Conservation (phyloP, 2,329 filamentous ascomycete genomes). For the Alternaria sp. region DNA sequence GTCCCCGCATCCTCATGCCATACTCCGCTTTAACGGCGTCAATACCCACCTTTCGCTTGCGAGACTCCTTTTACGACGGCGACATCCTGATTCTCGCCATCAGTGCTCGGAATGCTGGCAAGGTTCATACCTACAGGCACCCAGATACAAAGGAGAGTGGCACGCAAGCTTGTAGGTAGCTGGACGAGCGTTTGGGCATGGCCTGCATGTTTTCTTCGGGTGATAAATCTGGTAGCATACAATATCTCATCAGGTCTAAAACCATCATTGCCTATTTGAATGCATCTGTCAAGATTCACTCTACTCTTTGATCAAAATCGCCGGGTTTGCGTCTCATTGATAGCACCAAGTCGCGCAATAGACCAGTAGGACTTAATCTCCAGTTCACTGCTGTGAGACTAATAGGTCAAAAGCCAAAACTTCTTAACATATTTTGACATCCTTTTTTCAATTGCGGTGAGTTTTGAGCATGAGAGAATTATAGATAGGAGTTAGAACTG, state of each 20-base stretch:
- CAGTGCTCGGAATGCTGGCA: background rate
- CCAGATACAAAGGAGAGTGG: background rate
- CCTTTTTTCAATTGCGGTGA: no score
- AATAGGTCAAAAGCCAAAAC: background rate
- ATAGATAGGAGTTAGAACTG: no score
- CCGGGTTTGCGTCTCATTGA: background rate
- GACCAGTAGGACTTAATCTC: background rate
- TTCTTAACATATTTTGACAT: no score
- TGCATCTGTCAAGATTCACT: background rate
- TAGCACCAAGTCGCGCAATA: background rate
- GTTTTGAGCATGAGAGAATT: no score
- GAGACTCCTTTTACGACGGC: background rate
- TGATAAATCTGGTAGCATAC: background rate
- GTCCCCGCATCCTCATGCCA: background rate
- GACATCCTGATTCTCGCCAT: background rate
- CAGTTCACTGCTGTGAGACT: background rate
- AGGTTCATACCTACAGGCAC: background rate
- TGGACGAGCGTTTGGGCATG: background rate
- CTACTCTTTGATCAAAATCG: background rate
- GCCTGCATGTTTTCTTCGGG: background rate
- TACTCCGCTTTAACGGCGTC: background rate
- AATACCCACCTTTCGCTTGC: background rate
- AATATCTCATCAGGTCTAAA: background rate
- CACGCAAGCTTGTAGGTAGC: background rate
- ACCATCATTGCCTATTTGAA: fast-evolving